These are phyloP conservation scores for Chamaenerion angustifolium DNA, from an alignment of 345 rosid species.

Conservation along the genomic window DNA sequence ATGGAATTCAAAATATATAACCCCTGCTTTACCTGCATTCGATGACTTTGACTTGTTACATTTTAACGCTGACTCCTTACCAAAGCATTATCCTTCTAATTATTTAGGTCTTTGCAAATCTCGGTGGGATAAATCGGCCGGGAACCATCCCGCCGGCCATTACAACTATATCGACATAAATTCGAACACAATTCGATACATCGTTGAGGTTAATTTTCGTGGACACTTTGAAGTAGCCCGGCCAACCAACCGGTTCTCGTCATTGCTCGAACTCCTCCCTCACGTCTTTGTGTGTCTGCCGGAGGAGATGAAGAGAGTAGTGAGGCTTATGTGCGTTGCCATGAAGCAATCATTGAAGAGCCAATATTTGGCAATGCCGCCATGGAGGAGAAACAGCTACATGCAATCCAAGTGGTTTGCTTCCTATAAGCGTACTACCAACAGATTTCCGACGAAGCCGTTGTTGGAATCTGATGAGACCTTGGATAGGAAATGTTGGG, in stretches of 20 bases:
- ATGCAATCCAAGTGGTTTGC: conserved; percentile 79
- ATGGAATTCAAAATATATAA: no score
- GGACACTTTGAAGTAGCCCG: conserved; percentile 55
- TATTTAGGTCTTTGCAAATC: conserved; percentile 83
- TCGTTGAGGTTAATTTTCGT: conserved; percentile 40
- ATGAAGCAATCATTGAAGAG: conserved; percentile 43
- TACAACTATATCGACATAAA: conserved; percentile 48
- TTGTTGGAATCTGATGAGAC: background rate
- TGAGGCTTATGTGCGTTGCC: conserved; percentile 54
- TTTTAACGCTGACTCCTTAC: no score
- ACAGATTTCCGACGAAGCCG: conserved; percentile 8
- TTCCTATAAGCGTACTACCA: conserved; percentile 53
- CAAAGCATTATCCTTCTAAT: no score
- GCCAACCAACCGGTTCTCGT: conserved; percentile 26
- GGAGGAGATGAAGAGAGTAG: conserved; percentile 41
- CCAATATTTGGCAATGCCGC: conserved; percentile 36
- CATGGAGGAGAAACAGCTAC: conserved; percentile 73
- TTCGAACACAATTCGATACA: conserved; percentile 25
- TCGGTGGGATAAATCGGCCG: conserved; percentile 63
- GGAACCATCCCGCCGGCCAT: conserved; percentile 40
- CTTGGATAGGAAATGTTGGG: conserved; percentile 2
- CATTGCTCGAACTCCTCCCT: conserved; percentile 33
- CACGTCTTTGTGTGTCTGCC: conserved; percentile 34
- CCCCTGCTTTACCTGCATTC: no score
- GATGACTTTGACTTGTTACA: no score